Percentiles rank a stretch among this genome's conserved stretches.
These are phyloP conservation scores for Solanum paucissectum DNA, from an alignment of 257 asterid species.

Conservation along the genomic window DNA sequence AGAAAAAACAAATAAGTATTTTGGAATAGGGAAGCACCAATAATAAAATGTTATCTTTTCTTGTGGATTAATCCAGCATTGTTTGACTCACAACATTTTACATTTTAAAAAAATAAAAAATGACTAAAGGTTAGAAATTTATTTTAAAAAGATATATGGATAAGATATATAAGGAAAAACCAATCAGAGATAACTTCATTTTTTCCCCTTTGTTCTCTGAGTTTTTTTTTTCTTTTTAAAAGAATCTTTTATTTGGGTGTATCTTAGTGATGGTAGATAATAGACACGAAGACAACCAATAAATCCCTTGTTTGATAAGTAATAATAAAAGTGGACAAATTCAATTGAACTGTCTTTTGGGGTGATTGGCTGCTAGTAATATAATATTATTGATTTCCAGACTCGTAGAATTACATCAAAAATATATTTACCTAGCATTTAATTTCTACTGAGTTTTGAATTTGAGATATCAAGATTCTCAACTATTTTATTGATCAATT, in stretches of 20 bases:
- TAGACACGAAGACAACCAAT: neutral
- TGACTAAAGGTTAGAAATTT: neutral
- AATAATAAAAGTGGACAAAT: neutral
- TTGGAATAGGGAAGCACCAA: neutral
- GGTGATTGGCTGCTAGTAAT: neutral
- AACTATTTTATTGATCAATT: no score
- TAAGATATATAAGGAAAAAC: neutral
- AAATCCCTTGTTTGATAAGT: neutral
- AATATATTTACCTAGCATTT: no score
- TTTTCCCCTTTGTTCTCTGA: neutral
- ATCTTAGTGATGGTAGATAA: neutral
- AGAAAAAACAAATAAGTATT: neutral
- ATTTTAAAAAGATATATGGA: neutral
- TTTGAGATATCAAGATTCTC: no score
- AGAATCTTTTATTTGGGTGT: neutral
- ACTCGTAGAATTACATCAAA: neutral
- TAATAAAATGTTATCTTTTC: neutral
- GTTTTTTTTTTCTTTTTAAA: neutral
- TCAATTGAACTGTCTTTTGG: neutral
- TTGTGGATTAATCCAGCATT: neutral
- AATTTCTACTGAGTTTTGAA: no score
- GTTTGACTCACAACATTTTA: neutral
- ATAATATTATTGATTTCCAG: neutral
- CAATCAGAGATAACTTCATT: neutral
- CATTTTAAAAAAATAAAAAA: neutral